Base-by-base conservation (phyloP, 2,329 filamentous ascomycete species). In the Aspergillus tanneri region DNA sequence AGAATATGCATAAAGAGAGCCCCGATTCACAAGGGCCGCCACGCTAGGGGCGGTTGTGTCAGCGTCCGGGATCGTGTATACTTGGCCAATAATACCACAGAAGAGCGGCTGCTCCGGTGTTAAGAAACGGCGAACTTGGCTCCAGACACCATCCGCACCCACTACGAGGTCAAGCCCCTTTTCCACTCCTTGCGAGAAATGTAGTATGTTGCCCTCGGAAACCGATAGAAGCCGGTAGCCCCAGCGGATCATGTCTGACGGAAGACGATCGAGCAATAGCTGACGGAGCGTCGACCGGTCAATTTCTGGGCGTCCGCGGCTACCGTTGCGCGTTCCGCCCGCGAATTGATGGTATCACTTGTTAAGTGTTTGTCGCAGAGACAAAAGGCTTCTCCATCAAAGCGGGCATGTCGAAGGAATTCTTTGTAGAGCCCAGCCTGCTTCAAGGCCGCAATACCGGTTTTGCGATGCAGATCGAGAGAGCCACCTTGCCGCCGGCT, bases 81-180 rank as follows among this genome's bases (percentile, higher is more conserved):
- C 28, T 7, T n/a, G 34, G 14, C 16, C 12, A 3, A 19, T 46
- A 2, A 22, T 47, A 8, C 58, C 61, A 2, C 47, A 41, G 41
- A 63, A 65, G 4, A 39, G n/a, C 4, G 63, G 63, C 22, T 52
- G 49, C 25, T 46, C 37, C 4, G 53, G 43, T 14, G 60, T 59
- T 9, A 66, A 42, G 7, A 55, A 8, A 0, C 32, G 46, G 24
- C 64, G 59, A 21, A 65, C 54, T 6, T 47, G 43, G 3, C 55
- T 60, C 64, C 64, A 67, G 16, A 60, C 60, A 0, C 64, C 64
- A 28, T 67, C 64, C 1, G 63, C 62, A 0, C 64, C 64, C 16
- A 65, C 42, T 0, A 64, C 54, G 7, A 64, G 48, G 39, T 63
- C 56, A 25, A 61, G 57, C 1, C 54, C 41, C 7, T 49, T 49